phyloP scores from a whole-genome alignment of 495 filamentous ascomycete species.

The Trichoderma parareesei region DNA sequence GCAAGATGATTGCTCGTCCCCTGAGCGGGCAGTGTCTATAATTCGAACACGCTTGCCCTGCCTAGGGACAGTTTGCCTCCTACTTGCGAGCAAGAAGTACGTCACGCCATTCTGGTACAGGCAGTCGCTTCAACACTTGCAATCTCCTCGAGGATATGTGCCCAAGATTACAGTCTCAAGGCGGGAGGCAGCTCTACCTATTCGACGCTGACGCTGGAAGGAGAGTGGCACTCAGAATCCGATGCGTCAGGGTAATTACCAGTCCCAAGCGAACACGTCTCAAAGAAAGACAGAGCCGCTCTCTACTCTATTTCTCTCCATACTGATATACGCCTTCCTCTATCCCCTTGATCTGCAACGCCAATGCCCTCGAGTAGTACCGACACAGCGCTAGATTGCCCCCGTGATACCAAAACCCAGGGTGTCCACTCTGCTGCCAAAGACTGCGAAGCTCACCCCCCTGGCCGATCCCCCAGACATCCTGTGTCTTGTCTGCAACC shows the following conservation, averaged over 20 bases:
- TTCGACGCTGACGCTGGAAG: too few relatives aligned
- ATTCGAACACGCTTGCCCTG: too few relatives aligned
- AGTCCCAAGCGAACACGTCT: too few relatives aligned
- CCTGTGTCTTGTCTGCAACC: conserved; percentile 53
- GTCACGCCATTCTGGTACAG: too few relatives aligned
- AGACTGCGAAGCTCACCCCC: conserved; percentile 70
- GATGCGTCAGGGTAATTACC: not conserved
- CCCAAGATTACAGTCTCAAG: too few relatives aligned
- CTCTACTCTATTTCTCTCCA: conserved; percentile 5
- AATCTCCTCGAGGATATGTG: too few relatives aligned
- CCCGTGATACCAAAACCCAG: conserved; percentile 77
- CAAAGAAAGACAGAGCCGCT: not conserved
- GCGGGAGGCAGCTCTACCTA: too few relatives aligned
- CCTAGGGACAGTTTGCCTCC: too few relatives aligned
- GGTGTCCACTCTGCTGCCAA: conserved; percentile 64
- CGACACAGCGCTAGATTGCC: conserved; percentile 70
- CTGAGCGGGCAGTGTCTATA: too few relatives aligned
- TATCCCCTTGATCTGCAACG: conserved; percentile 65
- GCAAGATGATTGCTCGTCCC: too few relatives aligned
- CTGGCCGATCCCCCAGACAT: conserved; percentile 72
- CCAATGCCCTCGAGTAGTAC: conserved; percentile 63
- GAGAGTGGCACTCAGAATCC: not conserved
- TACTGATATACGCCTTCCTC: conserved; percentile 40
- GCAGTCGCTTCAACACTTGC: too few relatives aligned
- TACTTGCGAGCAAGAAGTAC: too few relatives aligned